Evolutionary conservation across 768 basidiomycete genomes (phyloP).

Genomic region (Cytidiella melzeri): DNA sequence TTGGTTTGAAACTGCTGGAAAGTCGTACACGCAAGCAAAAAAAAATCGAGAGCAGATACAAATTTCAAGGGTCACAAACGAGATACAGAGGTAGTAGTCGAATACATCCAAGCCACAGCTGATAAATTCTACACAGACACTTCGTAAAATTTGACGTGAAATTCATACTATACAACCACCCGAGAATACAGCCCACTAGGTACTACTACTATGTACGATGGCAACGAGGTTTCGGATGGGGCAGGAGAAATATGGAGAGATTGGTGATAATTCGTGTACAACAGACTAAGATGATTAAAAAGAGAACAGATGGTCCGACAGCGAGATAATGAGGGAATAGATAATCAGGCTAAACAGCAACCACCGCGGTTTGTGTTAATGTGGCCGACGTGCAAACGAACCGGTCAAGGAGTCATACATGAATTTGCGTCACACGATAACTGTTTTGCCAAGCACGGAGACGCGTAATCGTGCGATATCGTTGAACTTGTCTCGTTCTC

Average conservation of each 20-base stretch:
- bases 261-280: not conserved
- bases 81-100: too few species aligned
- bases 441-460: not conserved
- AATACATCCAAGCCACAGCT: too few species aligned
- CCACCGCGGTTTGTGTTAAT: too few species aligned
- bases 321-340: not conserved
- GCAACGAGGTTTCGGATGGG: not conserved
- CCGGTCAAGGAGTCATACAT: not conserved
- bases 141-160: not conserved
- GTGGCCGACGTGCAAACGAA: not conserved
- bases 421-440: not conserved
- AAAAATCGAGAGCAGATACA: too few species aligned
- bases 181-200: not conserved
- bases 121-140: too few species aligned
- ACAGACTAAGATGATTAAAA: not conserved
- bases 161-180: not conserved
- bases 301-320: not conserved
- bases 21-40: too few species aligned
- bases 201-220: not conserved
- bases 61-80: too few species aligned
- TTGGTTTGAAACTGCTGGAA: not conserved
- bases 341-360: too few species aligned
- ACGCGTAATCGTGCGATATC: not conserved
- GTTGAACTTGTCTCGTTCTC: too few species aligned
- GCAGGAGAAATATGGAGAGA: not conserved